Evolutionary conservation across 306 rosid genomes (phyloP), one percentile per base, ranked within the genome.

Genomic region (Mimosa bimucronata): DNA sequence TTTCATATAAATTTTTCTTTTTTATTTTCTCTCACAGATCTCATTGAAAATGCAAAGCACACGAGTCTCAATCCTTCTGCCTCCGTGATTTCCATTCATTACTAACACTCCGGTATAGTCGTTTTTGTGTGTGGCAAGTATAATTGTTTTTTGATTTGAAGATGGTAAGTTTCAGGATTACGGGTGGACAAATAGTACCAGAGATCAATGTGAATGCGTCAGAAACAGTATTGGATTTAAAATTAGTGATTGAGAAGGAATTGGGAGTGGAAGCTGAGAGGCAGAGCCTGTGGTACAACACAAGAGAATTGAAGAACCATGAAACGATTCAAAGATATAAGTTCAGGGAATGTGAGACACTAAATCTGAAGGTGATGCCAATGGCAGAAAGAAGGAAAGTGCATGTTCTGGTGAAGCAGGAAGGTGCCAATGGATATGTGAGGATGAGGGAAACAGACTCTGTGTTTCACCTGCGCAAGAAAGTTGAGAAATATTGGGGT

Each of bases 401-500:
- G 21, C 79, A 84, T 0, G 77, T 86, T 58, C 10, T 80, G 46
- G 73, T 82, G 3, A 80, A 72, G 73, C 16, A 26, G 19, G 0
- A 0, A 0, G 74, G 79, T 3, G 42, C 67, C 1, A 42, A 82
- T 5, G 86, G 73, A 0, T 58, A 30, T 26, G 72, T 88, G 71
- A 84, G 84, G 69, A 40, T 84, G 34, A 66, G 25, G 30, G 90
- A 86, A 57, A 82, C 86, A 0, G 75, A 82, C 25, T 82, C 7
- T 2, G 92, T 86, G 34, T 13, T 23, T 14, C 64, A 80, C 0
- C 18, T 86, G 48, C 40, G 64, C 38, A 0, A 18, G 7, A 86
- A 86, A 29, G 74, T 86, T 61, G 80, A 38, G 11, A 73, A 67
- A 52, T 62, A 58, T 23, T 84, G 87, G 90, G 85, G 75, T 2